Evolutionary conservation across 139 green algal genomes (phyloP).

Genomic region (Tetratostichococcus sp.): DNA sequence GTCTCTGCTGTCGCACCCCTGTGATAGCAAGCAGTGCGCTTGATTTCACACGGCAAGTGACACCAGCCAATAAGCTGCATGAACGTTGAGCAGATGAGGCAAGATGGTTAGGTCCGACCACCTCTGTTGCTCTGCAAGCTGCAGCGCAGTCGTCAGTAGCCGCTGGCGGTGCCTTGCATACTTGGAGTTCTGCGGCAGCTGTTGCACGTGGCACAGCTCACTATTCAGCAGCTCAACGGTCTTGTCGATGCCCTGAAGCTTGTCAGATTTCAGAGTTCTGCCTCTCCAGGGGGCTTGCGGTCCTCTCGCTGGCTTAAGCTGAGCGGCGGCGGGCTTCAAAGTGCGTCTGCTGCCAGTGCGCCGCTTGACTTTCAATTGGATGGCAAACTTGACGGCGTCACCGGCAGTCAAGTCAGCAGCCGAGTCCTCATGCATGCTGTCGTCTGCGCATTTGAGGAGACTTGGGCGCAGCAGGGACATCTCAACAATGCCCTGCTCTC

Average conservation of each 20-base stretch:
- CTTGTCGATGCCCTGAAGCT: background rate
- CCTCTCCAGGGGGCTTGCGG: too few species aligned
- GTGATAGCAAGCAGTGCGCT: too few species aligned
- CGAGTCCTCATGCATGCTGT: background rate
- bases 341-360: background rate
- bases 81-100: too few species aligned
- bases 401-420: background rate
- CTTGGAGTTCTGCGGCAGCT: constrained; percentile 11
- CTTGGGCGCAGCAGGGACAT: too few species aligned
- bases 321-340: background rate
- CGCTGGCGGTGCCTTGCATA: constrained; percentile 19
- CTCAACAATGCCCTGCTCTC: too few species aligned
- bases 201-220: background rate
- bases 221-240: background rate
- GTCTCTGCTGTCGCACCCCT: background rate
- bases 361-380: background rate
- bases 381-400: background rate
- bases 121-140: background rate
- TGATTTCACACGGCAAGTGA: too few species aligned
- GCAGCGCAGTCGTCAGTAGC: constrained; percentile 12
- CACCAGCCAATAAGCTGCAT: too few species aligned
- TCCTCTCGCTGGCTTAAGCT: too few species aligned
- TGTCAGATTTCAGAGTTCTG: too few species aligned
- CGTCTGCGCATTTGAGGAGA: too few species aligned
- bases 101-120: too few species aligned